A percentile compares a stretch with the other conserved stretches of the same genome.
Conservation (phyloP, 2,329 filamentous ascomycete genomes). For the Fusarium poae region DNA sequence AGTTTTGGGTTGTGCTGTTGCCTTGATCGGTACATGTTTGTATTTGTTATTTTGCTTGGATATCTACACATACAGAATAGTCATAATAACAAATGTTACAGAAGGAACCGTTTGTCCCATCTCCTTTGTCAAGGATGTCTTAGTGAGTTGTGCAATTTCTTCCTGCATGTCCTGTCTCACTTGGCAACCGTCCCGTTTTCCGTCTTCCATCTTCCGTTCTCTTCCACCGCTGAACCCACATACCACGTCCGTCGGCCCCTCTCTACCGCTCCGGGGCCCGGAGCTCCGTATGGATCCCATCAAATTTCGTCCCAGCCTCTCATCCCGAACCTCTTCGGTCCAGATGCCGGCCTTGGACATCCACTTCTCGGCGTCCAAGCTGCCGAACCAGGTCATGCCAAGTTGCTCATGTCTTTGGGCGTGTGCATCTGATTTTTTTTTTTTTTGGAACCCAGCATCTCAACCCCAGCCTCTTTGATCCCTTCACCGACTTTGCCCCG, state of each 20-base stretch:
- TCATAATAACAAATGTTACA: conserved; percentile 54
- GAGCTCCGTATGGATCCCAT: conserved; percentile 41
- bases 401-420: conserved; percentile 36
- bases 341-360: conserved; percentile 30
- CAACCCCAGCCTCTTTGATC: conserved; percentile 26
- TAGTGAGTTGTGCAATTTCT: conserved; percentile 69
- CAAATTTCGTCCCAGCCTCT: conserved; percentile 38
- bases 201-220: conserved; percentile 36
- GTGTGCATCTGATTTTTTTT: conserved; percentile 36
- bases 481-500: conserved; percentile 48
- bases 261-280: conserved; percentile 38
- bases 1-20: conserved; percentile 11
- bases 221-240: conserved; percentile 33
- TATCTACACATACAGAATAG: conserved; percentile 34
- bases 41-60: conserved; percentile 5
- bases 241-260: conserved; percentile 29
- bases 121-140: conserved; percentile 84
- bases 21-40: conserved; percentile 13
- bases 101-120: conserved; percentile 88
- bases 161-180: conserved; percentile 25
- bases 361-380: conserved; percentile 25
- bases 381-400: conserved; percentile 40
- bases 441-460: conserved; percentile 19
- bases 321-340: conserved; percentile 36
- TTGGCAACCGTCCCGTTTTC: conserved; percentile 34